Conservation (phyloP, 129 eudicot species). For the Flaveria robusta region DNA sequence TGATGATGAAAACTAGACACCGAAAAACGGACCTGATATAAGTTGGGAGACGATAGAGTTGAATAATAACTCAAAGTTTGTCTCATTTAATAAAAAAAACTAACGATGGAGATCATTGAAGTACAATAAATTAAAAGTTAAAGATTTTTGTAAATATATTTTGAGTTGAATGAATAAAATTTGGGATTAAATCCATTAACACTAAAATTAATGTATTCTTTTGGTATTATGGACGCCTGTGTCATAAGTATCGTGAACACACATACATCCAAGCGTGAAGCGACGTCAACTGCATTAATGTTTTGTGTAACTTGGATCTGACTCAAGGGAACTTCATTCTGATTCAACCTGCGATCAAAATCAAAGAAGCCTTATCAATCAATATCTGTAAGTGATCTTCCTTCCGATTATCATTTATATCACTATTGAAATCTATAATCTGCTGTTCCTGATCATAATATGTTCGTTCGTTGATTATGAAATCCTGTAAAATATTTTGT, state of each 20-base stretch:
- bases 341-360: neutral
- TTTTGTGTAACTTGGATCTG: neutral
- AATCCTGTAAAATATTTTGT: neutral
- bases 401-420: neutral
- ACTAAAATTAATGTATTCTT: no score
- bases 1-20: no score
- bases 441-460: neutral
- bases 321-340: neutral
- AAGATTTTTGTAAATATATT: no score
- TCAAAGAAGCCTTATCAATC: neutral
- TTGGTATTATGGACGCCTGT: neutral
- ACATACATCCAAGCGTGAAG: neutral
- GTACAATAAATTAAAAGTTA: no score
- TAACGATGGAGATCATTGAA: no score
- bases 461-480: neutral
- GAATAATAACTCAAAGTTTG: no score
- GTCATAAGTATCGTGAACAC: neutral
- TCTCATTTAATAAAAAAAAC: no score
- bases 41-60: no score
- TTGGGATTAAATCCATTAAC: no score
- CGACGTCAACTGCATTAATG: neutral
- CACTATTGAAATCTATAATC: neutral
- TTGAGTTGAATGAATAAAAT: no score
- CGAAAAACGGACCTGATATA: no score
- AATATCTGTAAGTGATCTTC: constrained; percentile 23